These are phyloP conservation scores for Trichosporon faecale DNA, from an alignment of 1,284 basidiomycete species.

Conservation along the genomic window DNA sequence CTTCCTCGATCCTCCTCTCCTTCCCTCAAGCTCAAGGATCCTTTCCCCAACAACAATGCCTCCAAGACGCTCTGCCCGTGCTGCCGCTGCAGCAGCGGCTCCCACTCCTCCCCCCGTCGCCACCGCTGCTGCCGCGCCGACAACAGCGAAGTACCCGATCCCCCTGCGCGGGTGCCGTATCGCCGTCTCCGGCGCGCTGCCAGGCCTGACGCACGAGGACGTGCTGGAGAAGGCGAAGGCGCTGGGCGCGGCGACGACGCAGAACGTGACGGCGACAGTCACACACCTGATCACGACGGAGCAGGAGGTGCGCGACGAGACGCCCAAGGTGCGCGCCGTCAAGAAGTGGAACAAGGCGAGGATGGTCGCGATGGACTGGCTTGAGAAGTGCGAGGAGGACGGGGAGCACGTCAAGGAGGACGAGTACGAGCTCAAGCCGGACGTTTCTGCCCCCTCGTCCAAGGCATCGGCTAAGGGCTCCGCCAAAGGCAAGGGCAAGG, in stretches of 20 bases:
- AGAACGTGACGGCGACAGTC: conserved; percentile 20
- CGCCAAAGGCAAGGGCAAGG: no score
- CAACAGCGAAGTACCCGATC: not conserved
- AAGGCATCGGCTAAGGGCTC: conserved; percentile 12
- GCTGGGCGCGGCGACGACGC: conserved; percentile 16
- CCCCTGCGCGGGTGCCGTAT: conserved; percentile 18
- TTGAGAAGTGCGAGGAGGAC: conserved; percentile 17
- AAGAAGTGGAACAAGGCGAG: not conserved
- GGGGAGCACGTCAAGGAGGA: conserved; percentile 10
- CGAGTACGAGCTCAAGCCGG: conserved; percentile 7
- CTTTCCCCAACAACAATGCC: conserved; percentile 1
- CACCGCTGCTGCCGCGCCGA: conserved; percentile 2
- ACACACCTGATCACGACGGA: conserved; percentile 21
- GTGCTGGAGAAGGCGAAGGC: conserved; percentile 4
- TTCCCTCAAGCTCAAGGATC: not conserved
- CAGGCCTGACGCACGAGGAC: conserved; percentile 11
- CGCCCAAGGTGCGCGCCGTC: conserved; percentile 8
- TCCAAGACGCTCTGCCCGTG: conserved; percentile 14
- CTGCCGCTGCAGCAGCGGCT: not conserved
- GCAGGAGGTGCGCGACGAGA: not conserved
- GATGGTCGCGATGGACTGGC: conserved; percentile 19
- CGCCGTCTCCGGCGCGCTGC: conserved; percentile 16
- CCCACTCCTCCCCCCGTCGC: not conserved
- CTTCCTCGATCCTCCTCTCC: not conserved
- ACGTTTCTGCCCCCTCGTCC: not conserved